These are phyloP conservation scores for Fonsecaea multimorphosa DNA, from an alignment of 2,329 filamentous ascomycete genomes.

Conservation along the genomic window DNA sequence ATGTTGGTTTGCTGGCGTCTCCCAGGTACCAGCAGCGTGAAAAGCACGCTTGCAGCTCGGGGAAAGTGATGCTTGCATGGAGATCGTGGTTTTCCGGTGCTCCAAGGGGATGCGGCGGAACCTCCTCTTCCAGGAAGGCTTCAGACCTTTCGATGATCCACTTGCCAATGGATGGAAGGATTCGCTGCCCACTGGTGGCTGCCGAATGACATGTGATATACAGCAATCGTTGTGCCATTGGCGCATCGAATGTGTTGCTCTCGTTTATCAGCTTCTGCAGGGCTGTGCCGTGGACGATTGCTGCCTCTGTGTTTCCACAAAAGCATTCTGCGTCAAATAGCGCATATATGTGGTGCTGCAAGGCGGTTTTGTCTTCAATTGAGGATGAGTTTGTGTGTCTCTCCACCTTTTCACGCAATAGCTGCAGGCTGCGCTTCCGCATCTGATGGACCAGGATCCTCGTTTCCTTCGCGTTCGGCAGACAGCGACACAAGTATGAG, in stretches of 20 bases:
- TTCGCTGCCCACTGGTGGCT: conserved; percentile 9
- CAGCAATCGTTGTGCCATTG: conserved; percentile 1
- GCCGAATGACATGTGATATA: conserved; percentile 5
- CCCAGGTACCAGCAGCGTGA: not conserved
- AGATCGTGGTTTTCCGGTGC: not conserved
- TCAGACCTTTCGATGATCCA: conserved; percentile 1
- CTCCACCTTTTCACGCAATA: conserved; percentile 6
- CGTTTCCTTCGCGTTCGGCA: not conserved
- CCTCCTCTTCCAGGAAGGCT: not conserved
- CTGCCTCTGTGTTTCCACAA: conserved; percentile 2
- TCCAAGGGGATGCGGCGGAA: not conserved
- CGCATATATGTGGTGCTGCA: conserved; percentile 3
- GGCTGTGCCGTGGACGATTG: not conserved
- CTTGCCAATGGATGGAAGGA: not conserved
- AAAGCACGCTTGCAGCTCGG: not conserved
- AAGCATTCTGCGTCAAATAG: conserved; percentile 7
- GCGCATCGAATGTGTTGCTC: conserved; percentile 4
- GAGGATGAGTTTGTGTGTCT: not conserved
- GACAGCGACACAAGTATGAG: not conserved
- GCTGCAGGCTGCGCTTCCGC: not conserved
- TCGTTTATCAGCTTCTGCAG: conserved; percentile 11
- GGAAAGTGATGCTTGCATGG: not conserved
- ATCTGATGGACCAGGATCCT: conserved; percentile 1
- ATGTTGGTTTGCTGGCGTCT: not conserved
- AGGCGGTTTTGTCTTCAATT: not conserved